phyloP scores from a whole-genome alignment of 2,329 filamentous ascomycete genomes.

The Bipolaris cookei region DNA sequence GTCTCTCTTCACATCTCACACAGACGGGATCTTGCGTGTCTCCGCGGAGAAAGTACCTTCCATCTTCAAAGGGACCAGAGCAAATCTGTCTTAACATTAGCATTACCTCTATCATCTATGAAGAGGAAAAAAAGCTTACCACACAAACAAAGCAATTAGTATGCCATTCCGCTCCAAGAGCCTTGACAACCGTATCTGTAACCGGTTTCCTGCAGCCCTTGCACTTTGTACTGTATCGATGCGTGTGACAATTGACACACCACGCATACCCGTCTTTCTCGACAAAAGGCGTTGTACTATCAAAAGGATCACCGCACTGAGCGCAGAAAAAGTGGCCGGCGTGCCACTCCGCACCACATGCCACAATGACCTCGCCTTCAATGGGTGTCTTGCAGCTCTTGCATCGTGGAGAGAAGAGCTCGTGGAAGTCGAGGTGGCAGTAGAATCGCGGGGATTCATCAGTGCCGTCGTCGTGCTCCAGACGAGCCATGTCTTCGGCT shows the following conservation, averaged over 20 bases:
- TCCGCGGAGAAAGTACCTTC: constrained; percentile 67
- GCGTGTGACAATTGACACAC: constrained; percentile 92
- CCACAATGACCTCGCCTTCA: constrained; percentile 90
- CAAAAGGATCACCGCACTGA: constrained; percentile 87
- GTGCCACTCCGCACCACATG: constrained; percentile 95
- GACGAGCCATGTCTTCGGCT: constrained; percentile 62
- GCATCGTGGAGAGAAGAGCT: constrained; percentile 89
- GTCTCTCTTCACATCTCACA: constrained; percentile 66
- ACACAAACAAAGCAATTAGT: constrained; percentile 86
- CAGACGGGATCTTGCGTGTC: constrained; percentile 66
- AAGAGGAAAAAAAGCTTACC: constrained; percentile 46
- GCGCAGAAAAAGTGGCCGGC: constrained; percentile 98
- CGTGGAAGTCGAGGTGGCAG: constrained; percentile 98
- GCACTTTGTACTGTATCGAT: constrained; percentile 88
- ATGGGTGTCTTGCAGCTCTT: constrained; percentile 97
- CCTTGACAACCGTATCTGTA: constrained; percentile 86
- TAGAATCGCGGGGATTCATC: constrained; percentile 80
- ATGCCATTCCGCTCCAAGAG: constrained; percentile 92
- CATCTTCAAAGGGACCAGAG: constrained; percentile 65
- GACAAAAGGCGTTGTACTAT: constrained; percentile 76
- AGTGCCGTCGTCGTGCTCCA: constrained; percentile 65
- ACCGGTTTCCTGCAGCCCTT: constrained; percentile 83
- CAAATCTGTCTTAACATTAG: constrained; percentile 58
- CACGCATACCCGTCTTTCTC: constrained; percentile 98
- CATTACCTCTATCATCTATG: background rate